phyloP scores from a whole-genome alignment of 1,139 yeast species.

The Candida glucosophila region DNA sequence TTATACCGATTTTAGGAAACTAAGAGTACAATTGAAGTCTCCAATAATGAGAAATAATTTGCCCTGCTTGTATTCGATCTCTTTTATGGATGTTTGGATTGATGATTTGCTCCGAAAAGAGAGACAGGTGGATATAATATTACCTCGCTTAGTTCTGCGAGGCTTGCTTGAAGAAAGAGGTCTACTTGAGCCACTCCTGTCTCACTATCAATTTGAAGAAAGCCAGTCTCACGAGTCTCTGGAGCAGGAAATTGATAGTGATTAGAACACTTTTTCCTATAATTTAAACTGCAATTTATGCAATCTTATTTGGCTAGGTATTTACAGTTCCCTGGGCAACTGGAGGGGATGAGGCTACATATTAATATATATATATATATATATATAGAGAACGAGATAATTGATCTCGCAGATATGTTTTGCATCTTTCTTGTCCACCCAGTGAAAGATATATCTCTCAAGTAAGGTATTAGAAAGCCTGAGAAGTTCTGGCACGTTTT shows the following conservation, averaged over 20 bases:
- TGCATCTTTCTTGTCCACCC: too few species aligned
- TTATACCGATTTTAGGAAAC: constrained; percentile 46
- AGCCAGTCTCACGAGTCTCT: constrained; percentile 1
- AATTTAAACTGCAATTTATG: neutral
- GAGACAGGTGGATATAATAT: constrained; percentile 48
- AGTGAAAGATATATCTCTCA: too few species aligned
- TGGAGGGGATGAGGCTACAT: neutral
- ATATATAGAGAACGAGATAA: too few species aligned
- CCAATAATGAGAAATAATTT: constrained; percentile 20
- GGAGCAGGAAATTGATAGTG: constrained; percentile 21
- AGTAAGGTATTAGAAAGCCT: too few species aligned
- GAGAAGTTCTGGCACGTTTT: too few species aligned
- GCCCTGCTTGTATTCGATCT: constrained; percentile 23
- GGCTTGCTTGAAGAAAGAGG: constrained; percentile 31
- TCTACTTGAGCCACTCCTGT: constrained; percentile 27
- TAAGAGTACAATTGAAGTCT: constrained; percentile 16
- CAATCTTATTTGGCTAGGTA: neutral
- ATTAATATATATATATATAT: too few species aligned
- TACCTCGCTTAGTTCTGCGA: constrained; percentile 47
- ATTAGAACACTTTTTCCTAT: constrained; percentile 7
- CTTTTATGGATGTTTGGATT: constrained; percentile 52
- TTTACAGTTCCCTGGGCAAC: neutral
- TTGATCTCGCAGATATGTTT: too few species aligned
- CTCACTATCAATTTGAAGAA: constrained; percentile 11
- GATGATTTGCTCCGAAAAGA: constrained; percentile 43